Evolutionary conservation across 768 basidiomycete species (phyloP).

Genomic region (Naganishia antarctica): DNA sequence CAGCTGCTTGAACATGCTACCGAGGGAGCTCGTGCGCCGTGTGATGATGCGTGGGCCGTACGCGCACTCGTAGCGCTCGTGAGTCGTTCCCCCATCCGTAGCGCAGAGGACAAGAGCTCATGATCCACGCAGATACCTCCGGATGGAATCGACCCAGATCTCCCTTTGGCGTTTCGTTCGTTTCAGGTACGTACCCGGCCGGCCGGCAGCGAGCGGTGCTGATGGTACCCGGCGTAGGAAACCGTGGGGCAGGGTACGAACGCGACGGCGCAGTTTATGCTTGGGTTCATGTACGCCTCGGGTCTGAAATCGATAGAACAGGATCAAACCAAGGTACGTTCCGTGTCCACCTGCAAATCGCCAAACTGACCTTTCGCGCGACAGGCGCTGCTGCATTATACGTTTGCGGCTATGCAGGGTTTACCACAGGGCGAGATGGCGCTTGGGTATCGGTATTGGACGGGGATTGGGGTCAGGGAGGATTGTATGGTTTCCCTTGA

Average conservation of each 20-base stretch:
- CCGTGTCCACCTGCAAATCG: neutral
- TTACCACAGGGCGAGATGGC: slow-evolving; percentile 87
- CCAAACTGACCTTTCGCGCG: neutral
- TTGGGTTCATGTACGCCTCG: slow-evolving; percentile 84
- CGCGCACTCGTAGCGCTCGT: slow-evolving; percentile 28
- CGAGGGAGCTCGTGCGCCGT: slow-evolving; percentile 38
- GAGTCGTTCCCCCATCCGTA: neutral
- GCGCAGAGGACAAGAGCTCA: neutral
- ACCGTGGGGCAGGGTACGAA: slow-evolving; percentile 49
- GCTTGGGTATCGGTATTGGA: slow-evolving; percentile 89
- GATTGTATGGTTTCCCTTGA: slow-evolving; percentile 74
- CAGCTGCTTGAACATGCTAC: slow-evolving; percentile 34
- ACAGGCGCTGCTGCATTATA: slow-evolving; percentile 78
- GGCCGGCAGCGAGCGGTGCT: neutral
- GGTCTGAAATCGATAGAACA: slow-evolving; percentile 56
- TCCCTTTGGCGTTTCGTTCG: slow-evolving; percentile 30
- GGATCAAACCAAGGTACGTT: slow-evolving; percentile 51
- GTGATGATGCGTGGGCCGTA: slow-evolving; percentile 29
- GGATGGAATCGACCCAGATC: slow-evolving; percentile 40
- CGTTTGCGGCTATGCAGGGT: slow-evolving; percentile 84
- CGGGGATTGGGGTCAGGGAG: slow-evolving; percentile 85
- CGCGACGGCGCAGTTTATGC: slow-evolving; percentile 74
- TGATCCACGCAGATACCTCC: slow-evolving; percentile 38
- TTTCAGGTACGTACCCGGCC: slow-evolving; percentile 53
- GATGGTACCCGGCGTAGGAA: neutral